Conservation (phyloP, 306 rosid species). For the Cicer yamashitae region DNA sequence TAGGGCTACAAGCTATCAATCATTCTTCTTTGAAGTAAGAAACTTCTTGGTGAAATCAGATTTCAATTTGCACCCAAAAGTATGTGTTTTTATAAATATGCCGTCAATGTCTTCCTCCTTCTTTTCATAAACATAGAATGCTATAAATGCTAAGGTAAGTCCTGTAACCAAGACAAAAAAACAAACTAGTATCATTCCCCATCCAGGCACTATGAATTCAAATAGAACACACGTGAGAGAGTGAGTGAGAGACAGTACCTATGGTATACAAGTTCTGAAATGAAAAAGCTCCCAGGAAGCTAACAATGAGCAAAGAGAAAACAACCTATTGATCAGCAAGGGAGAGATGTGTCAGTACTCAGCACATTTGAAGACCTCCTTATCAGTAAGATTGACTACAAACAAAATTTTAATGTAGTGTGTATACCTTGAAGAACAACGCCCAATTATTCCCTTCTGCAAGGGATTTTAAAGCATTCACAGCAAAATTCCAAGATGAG, state of each 20-base stretch:
- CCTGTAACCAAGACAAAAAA: constrained; percentile 60
- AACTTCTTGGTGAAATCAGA: constrained; percentile 57
- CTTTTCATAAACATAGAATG: constrained; percentile 74
- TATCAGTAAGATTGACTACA: not conserved
- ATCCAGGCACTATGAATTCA: constrained; percentile 5
- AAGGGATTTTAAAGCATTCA: constrained; percentile 68
- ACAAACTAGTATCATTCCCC: constrained; percentile 22
- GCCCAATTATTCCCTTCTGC: constrained; percentile 70
- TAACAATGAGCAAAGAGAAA: constrained; percentile 66
- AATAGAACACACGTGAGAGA: constrained; percentile 13
- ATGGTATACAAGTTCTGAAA: constrained; percentile 63
- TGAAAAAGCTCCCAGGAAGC: constrained; percentile 79
- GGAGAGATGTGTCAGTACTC: constrained; percentile 45
- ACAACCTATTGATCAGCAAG: constrained; percentile 63
- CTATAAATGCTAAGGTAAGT: constrained; percentile 62
- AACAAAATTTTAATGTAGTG: constrained; percentile 13
- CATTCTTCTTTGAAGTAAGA: constrained; percentile 60
- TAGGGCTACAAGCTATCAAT: constrained; percentile 46
- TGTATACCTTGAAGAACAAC: constrained; percentile 71
- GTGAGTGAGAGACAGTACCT: constrained; percentile 61
- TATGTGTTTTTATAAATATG: constrained; percentile 49
- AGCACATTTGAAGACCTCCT: not conserved
- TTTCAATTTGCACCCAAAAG: constrained; percentile 67
- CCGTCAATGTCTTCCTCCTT: constrained; percentile 81
- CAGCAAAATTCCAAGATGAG: constrained; percentile 75